A percentile compares a stretch with the other conserved stretches of the same genome.
Conservation (phyloP, 2,329 filamentous ascomycete species). For the Colletotrichum tofieldiae region DNA sequence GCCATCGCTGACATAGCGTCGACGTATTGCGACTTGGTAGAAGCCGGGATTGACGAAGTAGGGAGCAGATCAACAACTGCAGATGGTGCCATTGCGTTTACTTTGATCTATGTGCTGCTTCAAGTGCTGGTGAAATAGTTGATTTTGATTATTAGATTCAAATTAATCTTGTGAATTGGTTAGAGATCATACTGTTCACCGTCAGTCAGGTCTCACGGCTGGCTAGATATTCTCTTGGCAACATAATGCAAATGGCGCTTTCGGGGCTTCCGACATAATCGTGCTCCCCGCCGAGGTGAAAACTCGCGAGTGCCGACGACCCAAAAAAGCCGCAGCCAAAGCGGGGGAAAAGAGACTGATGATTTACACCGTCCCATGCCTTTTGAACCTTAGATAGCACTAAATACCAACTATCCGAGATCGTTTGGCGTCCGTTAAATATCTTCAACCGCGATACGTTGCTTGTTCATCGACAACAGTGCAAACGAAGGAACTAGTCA, state of each 20-base stretch:
- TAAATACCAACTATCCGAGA: background rate
- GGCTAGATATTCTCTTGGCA: background rate
- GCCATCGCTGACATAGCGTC: background rate
- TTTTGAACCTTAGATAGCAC: background rate
- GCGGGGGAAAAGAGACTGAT: background rate
- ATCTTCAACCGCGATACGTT: background rate
- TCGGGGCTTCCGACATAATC: background rate
- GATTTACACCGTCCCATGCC: background rate
- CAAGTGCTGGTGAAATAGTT: background rate
- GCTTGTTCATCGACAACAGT: background rate
- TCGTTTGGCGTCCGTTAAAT: background rate
- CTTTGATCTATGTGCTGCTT: background rate
- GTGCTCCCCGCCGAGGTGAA: background rate
- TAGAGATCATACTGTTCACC: background rate
- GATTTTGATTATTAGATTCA: background rate
- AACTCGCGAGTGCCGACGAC: background rate
- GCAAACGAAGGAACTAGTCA: background rate
- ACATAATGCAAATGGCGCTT: background rate
- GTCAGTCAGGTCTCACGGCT: background rate
- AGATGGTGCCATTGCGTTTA: background rate
- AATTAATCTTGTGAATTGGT: background rate
- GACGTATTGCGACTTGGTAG: background rate
- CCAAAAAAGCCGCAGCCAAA: background rate
- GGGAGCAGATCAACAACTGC: background rate
- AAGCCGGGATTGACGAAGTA: background rate